A percentile compares a stretch with the other conserved stretches of the same genome.
Conservation (phyloP, 371 early-diverging fungal genomes). For the Dinochytrium kinnereticum region DNA sequence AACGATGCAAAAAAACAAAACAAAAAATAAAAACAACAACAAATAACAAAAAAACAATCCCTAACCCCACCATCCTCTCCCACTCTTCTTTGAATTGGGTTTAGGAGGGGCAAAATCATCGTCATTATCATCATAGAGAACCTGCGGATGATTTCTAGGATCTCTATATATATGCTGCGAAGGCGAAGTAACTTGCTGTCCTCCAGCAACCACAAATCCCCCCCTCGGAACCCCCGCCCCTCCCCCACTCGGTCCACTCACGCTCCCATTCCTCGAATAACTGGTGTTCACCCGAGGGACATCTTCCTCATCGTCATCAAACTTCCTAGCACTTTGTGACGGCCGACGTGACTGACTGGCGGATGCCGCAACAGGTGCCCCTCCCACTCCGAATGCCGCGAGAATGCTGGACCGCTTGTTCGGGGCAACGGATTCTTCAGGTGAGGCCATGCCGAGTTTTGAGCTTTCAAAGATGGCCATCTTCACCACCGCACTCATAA, state of each 20-base stretch:
- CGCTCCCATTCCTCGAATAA: background rate
- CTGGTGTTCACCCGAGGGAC: background rate
- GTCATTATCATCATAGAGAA: background rate
- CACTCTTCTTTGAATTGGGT: background rate
- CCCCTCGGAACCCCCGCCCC: background rate
- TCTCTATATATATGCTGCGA: background rate
- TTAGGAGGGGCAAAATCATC: constrained; percentile 8
- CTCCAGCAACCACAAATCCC: background rate
- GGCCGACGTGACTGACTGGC: background rate
- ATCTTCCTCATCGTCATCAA: background rate
- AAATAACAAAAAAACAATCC: too few relatives aligned
- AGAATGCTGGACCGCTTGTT: background rate
- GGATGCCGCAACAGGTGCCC: background rate
- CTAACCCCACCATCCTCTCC: constrained; percentile 10
- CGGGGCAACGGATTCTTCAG: background rate
- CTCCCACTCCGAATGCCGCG: background rate
- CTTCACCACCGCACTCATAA: constrained; percentile 11
- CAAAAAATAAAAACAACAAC: too few relatives aligned
- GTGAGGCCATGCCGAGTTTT: background rate
- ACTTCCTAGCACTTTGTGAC: background rate
- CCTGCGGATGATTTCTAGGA: background rate
- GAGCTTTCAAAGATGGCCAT: constrained; percentile 7
- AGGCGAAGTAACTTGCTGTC: background rate
- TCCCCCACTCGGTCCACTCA: background rate
- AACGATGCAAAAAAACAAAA: background rate